Evolutionary conservation across 148 eudicot genomes (phyloP).

Genomic region (Cornus suecica): DNA sequence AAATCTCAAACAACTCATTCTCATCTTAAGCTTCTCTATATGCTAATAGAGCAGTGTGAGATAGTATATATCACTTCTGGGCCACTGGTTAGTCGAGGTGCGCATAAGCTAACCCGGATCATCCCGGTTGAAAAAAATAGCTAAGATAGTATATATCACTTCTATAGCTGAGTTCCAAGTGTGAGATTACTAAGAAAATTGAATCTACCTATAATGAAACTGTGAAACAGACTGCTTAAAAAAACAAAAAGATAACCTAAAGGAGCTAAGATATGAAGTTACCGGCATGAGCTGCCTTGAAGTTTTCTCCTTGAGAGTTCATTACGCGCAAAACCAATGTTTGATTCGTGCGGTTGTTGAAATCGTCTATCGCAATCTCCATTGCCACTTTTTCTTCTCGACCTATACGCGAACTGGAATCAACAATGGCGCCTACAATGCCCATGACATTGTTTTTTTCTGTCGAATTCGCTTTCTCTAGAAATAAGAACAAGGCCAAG

Average conservation of each 20-base stretch:
- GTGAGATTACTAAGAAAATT: no score
- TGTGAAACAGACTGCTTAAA: no score
- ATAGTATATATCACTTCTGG: no score
- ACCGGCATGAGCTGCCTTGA: slow-evolving; percentile 17
- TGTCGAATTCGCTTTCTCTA: background rate
- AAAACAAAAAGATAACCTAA: background rate
- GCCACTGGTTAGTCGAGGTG: no score
- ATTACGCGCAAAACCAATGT: background rate
- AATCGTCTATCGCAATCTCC: slow-evolving; percentile 13
- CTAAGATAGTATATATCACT: no score
- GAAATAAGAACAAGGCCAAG: background rate
- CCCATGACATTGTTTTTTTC: background rate
- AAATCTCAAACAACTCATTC: no score
- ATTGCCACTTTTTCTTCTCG: slow-evolving; percentile 5
- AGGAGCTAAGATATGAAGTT: background rate
- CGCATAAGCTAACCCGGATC: no score
- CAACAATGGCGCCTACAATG: background rate
- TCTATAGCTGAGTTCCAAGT: no score
- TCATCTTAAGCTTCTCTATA: no score
- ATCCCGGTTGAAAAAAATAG: no score
- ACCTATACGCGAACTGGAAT: background rate
- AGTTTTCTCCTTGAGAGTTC: background rate
- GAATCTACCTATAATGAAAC: no score
- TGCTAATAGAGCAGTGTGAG: no score
- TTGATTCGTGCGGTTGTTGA: background rate